phyloP scores from a whole-genome alignment of 192 early-diverging fungal species.

The Coemansia sp. region DNA sequence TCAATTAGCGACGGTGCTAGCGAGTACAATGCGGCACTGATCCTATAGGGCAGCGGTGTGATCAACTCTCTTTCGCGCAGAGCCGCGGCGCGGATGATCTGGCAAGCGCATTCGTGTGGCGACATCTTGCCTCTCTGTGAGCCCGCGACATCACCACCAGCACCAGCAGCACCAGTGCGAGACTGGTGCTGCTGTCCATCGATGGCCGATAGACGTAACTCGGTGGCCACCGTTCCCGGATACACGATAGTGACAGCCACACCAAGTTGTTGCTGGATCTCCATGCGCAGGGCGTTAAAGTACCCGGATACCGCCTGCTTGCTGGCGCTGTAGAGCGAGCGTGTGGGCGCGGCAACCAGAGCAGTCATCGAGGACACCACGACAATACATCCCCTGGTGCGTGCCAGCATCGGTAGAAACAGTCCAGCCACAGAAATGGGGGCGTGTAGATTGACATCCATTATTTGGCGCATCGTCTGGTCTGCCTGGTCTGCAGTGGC shows the following conservation, averaged over 20 bases:
- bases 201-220: slow-evolving; percentile 65
- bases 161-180: background rate
- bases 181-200: slow-evolving; percentile 33
- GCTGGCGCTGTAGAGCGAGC: slow-evolving; percentile 73
- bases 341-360: slow-evolving; percentile 71
- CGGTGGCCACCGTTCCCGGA: slow-evolving; percentile 78
- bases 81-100: slow-evolving; percentile 62
- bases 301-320: slow-evolving; percentile 85
- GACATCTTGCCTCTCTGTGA: slow-evolving; percentile 66
- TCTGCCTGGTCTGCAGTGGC: slow-evolving; percentile 30
- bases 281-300: slow-evolving; percentile 80
- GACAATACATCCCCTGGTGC: slow-evolving; percentile 54
- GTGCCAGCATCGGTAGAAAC: slow-evolving; percentile 59
- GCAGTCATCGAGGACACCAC: slow-evolving; percentile 79
- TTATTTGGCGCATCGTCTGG: slow-evolving; percentile 49
- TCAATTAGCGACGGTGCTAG: slow-evolving; percentile 66
- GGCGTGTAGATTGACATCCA: slow-evolving; percentile 62
- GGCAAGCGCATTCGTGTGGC: slow-evolving; percentile 59
- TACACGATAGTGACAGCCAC: slow-evolving; percentile 68
- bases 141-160: slow-evolving; percentile 4
- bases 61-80: slow-evolving; percentile 57
- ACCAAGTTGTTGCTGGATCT: slow-evolving; percentile 58
- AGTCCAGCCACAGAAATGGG: slow-evolving; percentile 55
- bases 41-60: slow-evolving; percentile 63
- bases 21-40: slow-evolving; percentile 51